Evolutionary conservation across 2,329 filamentous ascomycete species (phyloP).

Genomic region (Alternaria sp.): DNA sequence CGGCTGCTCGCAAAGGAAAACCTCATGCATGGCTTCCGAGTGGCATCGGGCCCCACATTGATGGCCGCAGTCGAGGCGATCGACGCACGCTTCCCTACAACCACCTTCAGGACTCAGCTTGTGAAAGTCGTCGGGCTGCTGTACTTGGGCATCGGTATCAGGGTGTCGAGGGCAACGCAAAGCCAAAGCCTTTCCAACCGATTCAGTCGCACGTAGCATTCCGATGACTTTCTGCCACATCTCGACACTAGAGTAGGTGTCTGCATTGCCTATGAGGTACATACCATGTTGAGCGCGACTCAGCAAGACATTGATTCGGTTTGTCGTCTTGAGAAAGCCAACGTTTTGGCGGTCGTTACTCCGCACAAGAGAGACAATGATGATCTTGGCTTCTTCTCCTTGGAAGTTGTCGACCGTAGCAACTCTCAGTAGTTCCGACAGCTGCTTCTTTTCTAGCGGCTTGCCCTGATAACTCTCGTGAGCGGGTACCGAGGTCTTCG

Average conservation of each 20-base stretch:
- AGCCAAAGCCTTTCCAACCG: constrained; percentile 22
- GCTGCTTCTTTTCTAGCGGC: constrained; percentile 29
- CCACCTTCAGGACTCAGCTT: constrained; percentile 41
- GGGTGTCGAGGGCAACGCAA: constrained; percentile 41
- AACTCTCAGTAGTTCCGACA: constrained; percentile 43
- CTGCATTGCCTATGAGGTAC: constrained; percentile 72
- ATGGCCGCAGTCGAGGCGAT: constrained; percentile 40
- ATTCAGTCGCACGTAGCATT: constrained; percentile 52
- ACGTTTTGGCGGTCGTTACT: constrained; percentile 66
- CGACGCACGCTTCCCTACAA: constrained; percentile 29
- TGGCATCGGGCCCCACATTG: constrained; percentile 38
- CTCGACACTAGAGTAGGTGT: constrained; percentile 61
- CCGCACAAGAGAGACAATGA: constrained; percentile 73
- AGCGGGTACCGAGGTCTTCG: neutral
- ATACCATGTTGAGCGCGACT: constrained; percentile 72
- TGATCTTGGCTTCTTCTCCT: constrained; percentile 75
- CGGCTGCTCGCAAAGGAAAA: constrained; percentile 31
- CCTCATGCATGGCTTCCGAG: constrained; percentile 37
- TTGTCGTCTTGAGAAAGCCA: constrained; percentile 71
- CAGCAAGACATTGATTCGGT: constrained; percentile 73
- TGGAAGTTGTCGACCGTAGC: constrained; percentile 80
- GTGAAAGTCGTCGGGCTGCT: constrained; percentile 36
- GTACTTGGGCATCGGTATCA: constrained; percentile 31
- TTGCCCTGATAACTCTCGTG: constrained; percentile 12
- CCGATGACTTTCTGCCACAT: constrained; percentile 70